A percentile compares a stretch with the other conserved stretches of the same genome.
Evolutionary conservation across 805 yeast species (phyloP).

Genomic region (Nakazawaea populi): DNA sequence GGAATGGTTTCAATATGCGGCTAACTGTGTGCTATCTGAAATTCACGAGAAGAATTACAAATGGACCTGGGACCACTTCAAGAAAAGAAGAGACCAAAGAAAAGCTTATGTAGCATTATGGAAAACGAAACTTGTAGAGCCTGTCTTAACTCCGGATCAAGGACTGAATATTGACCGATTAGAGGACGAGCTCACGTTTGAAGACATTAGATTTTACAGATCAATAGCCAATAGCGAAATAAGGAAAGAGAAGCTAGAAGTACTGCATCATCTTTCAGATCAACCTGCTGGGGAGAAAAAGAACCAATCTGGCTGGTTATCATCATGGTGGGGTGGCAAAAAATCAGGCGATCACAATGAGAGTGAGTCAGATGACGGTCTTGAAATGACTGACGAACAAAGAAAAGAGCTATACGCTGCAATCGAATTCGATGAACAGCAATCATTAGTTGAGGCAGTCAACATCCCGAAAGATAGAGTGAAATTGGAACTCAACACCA

Average conservation of each 20-base stretch:
- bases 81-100: conserved; percentile 66
- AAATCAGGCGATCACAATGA: conserved; percentile 15
- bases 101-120: conserved; percentile 61
- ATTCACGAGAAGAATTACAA: conserved; percentile 73
- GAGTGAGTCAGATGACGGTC: conserved; percentile 22
- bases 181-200: conserved; percentile 59
- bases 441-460: conserved; percentile 41
- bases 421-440: conserved; percentile 78
- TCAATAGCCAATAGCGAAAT: conserved; percentile 67
- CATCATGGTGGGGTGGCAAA: conserved; percentile 58
- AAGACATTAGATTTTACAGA: conserved; percentile 82
- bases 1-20: conserved; percentile 82
- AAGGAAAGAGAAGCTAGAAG: conserved; percentile 43
- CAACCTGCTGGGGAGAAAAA: conserved; percentile 6
- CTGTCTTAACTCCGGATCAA: conserved; percentile 20
- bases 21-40: conserved; percentile 67
- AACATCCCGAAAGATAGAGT: conserved; percentile 72
- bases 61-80: conserved; percentile 87
- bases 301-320: conserved; percentile 54
- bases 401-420: conserved; percentile 87
- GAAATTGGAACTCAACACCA: conserved; percentile 59
- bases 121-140: conserved; percentile 42
- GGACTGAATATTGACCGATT: conserved; percentile 39
- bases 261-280: neutral
- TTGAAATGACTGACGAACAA: conserved; percentile 77